A percentile compares a stretch with the other conserved stretches of the same genome.
Evolutionary conservation across 805 yeast species (phyloP).

Genomic region (Martiniozyma abietophila): DNA sequence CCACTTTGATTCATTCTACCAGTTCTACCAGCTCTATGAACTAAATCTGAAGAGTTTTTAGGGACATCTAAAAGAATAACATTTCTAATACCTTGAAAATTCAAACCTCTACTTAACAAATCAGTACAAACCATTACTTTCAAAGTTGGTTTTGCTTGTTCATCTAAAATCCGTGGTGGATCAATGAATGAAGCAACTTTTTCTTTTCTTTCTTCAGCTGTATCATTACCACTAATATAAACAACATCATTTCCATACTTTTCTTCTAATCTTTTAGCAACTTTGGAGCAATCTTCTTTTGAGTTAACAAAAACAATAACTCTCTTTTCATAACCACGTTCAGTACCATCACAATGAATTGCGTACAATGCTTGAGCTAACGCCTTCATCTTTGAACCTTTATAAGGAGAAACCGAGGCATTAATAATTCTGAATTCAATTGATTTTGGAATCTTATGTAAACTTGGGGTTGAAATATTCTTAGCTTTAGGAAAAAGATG

Average conservation of each 20-base stretch:
- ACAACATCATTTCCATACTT: constrained; percentile 49
- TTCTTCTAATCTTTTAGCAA: constrained; percentile 44
- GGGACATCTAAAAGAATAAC: constrained; percentile 84
- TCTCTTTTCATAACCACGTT: constrained; percentile 64
- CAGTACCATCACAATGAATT: constrained; percentile 75
- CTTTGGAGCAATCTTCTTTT: constrained; percentile 49
- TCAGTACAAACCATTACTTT: constrained; percentile 84
- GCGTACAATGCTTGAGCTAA: constrained; percentile 84
- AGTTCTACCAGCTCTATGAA: constrained; percentile 90
- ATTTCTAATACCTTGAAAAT: constrained; percentile 73
- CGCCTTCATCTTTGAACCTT: constrained; percentile 76
- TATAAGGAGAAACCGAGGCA: constrained; percentile 68
- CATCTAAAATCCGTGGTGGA: constrained; percentile 41
- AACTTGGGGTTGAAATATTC: constrained; percentile 65
- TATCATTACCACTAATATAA: constrained; percentile 60
- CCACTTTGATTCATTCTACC: constrained; percentile 90
- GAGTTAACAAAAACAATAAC: constrained; percentile 79
- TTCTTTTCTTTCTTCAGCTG: constrained; percentile 46
- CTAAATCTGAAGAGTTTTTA: constrained; percentile 69
- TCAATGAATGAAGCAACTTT: constrained; percentile 55
- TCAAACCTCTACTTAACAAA: constrained; percentile 81
- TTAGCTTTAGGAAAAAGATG: constrained; percentile 55
- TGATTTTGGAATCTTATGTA: constrained; percentile 76
- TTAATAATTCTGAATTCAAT: constrained; percentile 69
- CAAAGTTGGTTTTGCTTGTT: constrained; percentile 27